Conservation (phyloP, 257 asterid genomes). For the Dorcoceras hygrometricum region DNA sequence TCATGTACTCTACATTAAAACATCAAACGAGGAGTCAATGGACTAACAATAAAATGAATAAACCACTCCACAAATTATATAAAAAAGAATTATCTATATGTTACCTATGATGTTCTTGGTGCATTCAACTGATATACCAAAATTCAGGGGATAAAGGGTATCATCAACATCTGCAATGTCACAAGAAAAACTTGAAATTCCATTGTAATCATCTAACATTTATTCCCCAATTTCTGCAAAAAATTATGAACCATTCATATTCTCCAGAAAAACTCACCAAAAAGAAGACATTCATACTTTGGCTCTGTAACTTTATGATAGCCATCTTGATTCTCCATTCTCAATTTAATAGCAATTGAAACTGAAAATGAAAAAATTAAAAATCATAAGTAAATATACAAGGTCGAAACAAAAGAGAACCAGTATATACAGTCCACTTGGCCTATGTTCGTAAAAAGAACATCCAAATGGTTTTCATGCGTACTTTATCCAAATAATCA, state of each 20-base stretch:
- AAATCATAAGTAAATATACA: not conserved
- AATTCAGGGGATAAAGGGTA: constrained; percentile 78
- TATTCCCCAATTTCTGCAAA: not conserved
- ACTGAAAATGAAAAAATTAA: not conserved
- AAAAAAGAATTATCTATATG: not conserved
- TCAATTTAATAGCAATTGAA: constrained; percentile 25
- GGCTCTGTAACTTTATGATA: constrained; percentile 41
- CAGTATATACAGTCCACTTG: too few species aligned
- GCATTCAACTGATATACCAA: constrained; percentile 68
- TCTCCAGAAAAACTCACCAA: constrained; percentile 51
- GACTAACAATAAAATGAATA: not conserved
- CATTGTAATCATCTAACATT: not conserved
- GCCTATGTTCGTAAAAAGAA: too few species aligned
- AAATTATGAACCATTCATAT: not conserved
- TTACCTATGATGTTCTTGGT: constrained; percentile 77
- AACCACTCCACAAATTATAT: not conserved
- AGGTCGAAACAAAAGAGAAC: too few species aligned
- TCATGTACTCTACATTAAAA: constrained; percentile 63
- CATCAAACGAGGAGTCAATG: constrained; percentile 16
- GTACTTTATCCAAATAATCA: too few species aligned
- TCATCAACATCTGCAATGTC: constrained; percentile 79
- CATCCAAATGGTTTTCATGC: too few species aligned
- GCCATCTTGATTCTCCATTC: constrained; percentile 51
- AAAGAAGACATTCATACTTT: constrained; percentile 71
- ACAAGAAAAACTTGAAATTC: not conserved